Conservation (phyloP, 2,329 filamentous ascomycete species). For the Botrytis sinoallii region DNA sequence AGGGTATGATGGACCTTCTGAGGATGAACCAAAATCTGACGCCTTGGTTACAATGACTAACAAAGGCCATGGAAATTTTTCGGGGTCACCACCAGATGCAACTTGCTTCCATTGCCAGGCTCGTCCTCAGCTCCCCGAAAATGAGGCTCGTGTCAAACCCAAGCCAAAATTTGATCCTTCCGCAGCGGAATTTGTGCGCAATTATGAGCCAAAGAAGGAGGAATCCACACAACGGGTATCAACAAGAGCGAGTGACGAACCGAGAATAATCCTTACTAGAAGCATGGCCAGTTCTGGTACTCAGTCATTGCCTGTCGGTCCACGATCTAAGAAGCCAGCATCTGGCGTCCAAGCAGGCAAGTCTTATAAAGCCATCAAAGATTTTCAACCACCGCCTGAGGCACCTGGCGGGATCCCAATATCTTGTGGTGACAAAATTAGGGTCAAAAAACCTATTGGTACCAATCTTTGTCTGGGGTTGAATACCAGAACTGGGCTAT, state of each 20-base stretch:
- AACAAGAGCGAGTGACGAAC: background rate
- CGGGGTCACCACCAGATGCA: background rate
- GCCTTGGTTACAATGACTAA: background rate
- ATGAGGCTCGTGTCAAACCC: constrained; percentile 10
- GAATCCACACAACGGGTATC: constrained; percentile 6
- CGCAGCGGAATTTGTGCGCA: constrained; percentile 21
- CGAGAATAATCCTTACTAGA: constrained; percentile 15
- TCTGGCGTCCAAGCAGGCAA: background rate
- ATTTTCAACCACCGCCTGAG: background rate
- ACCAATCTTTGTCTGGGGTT: constrained; percentile 25
- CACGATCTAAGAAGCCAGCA: background rate
- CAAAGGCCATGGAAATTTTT: background rate
- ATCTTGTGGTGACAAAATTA: constrained; percentile 26
- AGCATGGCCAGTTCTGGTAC: background rate
- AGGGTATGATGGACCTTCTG: background rate
- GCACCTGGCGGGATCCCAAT: constrained; percentile 20
- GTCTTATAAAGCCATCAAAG: constrained; percentile 15
- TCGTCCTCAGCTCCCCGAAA: background rate
- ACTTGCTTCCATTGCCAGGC: background rate
- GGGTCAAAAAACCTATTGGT: constrained; percentile 27
- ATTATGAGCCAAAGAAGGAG: constrained; percentile 30
- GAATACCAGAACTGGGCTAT: constrained; percentile 22
- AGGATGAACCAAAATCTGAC: background rate
- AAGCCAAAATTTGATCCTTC: constrained; percentile 18
- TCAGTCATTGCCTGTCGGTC: background rate